Base-by-base conservation (phyloP, 495 filamentous ascomycete species). In the Thermochaetoides thermophila region DNA sequence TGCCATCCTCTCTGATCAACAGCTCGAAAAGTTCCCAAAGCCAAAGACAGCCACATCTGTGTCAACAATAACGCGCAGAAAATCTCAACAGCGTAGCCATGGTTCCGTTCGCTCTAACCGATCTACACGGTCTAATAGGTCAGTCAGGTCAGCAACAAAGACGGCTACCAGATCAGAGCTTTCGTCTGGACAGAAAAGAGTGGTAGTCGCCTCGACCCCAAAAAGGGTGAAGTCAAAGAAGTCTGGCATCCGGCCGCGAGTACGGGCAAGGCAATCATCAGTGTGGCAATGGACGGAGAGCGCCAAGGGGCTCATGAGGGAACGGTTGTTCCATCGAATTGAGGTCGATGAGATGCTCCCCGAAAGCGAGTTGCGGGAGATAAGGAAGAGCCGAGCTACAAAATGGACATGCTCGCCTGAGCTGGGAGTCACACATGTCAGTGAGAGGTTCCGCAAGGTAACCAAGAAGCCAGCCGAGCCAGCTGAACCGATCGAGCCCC, bases 321-420 rank as follows among this genome's bases (percentile, higher is more conserved):
- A 57, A n/a, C 46, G 45, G 17, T 45, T 57, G 13, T 68, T 71
- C 35, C 48, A 57, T 27, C 50, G 52, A 14, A 49, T 62, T 16
- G 63, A 69, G 36, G 66, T 49, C 7, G 63, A 71, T 31, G 65
- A 71, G 48, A 67, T 68, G 61, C 56, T 69, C 7, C 49, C 53
- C 19, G 48, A 54, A 37, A 55, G 50, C 38, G 63, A 55, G 9
- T 49, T 62, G 25, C 44, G 49, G 17, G 57, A 64, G 32, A 56
- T 65, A 5, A 48, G 49, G 12, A 43, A 49, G 43, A 55, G 52
- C 38, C 40, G 57, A 29, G 46, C 53, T 17, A 26, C 33, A 11
- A 39, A 39, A 6, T 45, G 30, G 34, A 37, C 34, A 16, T 35
- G 31, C 24, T 32, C 35, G n/a, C 36, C 30, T 14, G 44, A 39